Conservation (phyloP, 345 rosid genomes). For the Camelina hispida region DNA sequence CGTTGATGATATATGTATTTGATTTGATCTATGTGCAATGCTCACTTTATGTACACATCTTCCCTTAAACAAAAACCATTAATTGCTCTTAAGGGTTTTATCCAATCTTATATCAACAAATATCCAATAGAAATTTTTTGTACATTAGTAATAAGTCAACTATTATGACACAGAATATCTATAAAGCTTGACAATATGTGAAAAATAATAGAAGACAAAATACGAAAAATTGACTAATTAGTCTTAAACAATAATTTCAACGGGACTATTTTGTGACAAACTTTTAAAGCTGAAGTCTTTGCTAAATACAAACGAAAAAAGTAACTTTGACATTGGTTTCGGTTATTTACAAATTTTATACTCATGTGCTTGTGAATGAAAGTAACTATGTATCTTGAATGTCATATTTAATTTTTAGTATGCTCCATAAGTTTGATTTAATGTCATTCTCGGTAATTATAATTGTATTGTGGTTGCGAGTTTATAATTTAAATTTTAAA, state of each 20-base stretch:
- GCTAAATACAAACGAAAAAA: slow-evolving; percentile 8
- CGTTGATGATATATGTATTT: no score
- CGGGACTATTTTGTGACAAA: not conserved
- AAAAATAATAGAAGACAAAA: not conserved
- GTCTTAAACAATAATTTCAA: slow-evolving; percentile 25
- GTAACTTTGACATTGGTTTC: slow-evolving; percentile 16
- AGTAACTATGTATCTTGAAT: not conserved
- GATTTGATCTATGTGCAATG: not conserved
- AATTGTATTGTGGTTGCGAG: not conserved
- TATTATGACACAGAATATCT: not conserved
- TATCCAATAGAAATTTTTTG: not conserved
- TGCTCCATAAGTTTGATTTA: slow-evolving; percentile 1
- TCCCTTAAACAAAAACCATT: not conserved
- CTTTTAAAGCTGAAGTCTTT: not conserved
- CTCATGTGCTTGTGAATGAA: not conserved
- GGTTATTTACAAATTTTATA: not conserved
- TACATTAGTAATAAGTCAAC: slow-evolving; percentile 2
- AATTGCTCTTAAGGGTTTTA: not conserved
- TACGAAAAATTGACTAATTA: not conserved
- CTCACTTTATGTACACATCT: not conserved
- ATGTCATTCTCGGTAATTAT: not conserved
- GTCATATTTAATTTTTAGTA: not conserved
- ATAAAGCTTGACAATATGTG: not conserved
- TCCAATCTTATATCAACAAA: not conserved
- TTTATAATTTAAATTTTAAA: not conserved